phyloP scores from a whole-genome alignment of 176 grass and related monocot species.

The Tuctoria greenei region DNA sequence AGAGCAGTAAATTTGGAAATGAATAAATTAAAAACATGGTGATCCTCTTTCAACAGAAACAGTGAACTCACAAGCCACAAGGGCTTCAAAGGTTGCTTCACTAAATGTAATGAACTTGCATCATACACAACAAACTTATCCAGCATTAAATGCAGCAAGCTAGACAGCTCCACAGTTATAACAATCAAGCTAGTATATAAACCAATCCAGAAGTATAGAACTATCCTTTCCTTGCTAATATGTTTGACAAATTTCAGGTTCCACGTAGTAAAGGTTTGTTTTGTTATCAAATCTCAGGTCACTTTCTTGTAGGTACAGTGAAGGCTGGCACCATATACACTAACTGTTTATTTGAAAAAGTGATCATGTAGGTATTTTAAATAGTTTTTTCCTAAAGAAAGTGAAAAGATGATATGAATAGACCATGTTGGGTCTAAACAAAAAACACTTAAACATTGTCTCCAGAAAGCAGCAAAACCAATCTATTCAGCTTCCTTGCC shows the following conservation, averaged over 20 bases:
- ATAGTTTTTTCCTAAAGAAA: neutral
- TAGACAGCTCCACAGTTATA: neutral
- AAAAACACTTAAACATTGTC: neutral
- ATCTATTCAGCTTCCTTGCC: conserved; percentile 45
- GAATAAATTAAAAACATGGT: conserved; percentile 5
- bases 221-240: conserved; percentile 25
- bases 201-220: conserved; percentile 4
- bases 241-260: conserved; percentile 27
- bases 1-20: conserved; percentile 5
- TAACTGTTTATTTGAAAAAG: conserved; percentile 17
- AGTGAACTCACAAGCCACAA: conserved; percentile 2
- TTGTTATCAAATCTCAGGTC: neutral
- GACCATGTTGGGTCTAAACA: neutral
- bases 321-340: neutral
- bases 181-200: conserved; percentile 30
- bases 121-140: conserved; percentile 26
- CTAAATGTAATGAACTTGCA: conserved; percentile 28
- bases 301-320: conserved; percentile 14
- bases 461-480: conserved; percentile 16
- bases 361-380: neutral
- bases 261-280: conserved; percentile 9
- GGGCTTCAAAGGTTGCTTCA: conserved; percentile 20
- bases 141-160: neutral
- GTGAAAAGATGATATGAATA: neutral
- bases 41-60: neutral